Evolutionary conservation across 495 filamentous ascomycete species (phyloP).

Genomic region (Aspergillus homomorphus): DNA sequence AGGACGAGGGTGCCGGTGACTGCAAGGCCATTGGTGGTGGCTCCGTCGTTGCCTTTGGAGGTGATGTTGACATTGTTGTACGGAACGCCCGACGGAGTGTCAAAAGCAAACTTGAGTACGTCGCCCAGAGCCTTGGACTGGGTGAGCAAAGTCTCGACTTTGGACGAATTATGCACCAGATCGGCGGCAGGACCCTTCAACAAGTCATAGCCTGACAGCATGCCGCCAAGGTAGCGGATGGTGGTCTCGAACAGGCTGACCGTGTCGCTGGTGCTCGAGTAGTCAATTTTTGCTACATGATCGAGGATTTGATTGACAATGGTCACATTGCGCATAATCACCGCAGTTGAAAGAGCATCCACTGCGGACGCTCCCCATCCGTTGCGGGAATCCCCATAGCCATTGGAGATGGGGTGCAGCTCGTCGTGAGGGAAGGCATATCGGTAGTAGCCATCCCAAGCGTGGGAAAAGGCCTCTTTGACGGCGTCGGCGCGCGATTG

Average conservation of each 20-base stretch:
- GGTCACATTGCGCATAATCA: slow-evolving; percentile 68
- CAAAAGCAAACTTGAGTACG: slow-evolving; percentile 71
- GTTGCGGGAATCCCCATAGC: slow-evolving; percentile 68
- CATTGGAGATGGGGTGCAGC: slow-evolving; percentile 64
- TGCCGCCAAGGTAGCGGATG: slow-evolving; percentile 79
- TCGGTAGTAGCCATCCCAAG: slow-evolving; percentile 79
- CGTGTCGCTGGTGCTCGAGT: slow-evolving; percentile 49
- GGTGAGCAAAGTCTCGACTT: slow-evolving; percentile 54
- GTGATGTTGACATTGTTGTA: slow-evolving; percentile 67
- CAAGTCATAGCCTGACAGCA: slow-evolving; percentile 81
- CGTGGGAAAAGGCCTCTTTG: slow-evolving; percentile 69
- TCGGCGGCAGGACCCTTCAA: slow-evolving; percentile 65
- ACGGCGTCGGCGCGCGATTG: slow-evolving; percentile 59
- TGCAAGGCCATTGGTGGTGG: slow-evolving; percentile 63
- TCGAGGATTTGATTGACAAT: slow-evolving; percentile 68
- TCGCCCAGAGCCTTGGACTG: slow-evolving; percentile 71
- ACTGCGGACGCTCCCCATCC: slow-evolving; percentile 85
- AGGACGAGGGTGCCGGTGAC: slow-evolving; percentile 72
- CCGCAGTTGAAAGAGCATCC: slow-evolving; percentile 77
- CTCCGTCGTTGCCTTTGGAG: slow-evolving; percentile 43
- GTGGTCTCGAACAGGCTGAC: slow-evolving; percentile 88
- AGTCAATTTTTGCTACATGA: slow-evolving; percentile 67
- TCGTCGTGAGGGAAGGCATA: slow-evolving; percentile 81
- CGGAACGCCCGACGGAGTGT: slow-evolving; percentile 73
- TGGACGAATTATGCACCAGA: slow-evolving; percentile 41